Conservation (phyloP, 2,329 filamentous ascomycete species). For the Akanthomyces muscarius region DNA sequence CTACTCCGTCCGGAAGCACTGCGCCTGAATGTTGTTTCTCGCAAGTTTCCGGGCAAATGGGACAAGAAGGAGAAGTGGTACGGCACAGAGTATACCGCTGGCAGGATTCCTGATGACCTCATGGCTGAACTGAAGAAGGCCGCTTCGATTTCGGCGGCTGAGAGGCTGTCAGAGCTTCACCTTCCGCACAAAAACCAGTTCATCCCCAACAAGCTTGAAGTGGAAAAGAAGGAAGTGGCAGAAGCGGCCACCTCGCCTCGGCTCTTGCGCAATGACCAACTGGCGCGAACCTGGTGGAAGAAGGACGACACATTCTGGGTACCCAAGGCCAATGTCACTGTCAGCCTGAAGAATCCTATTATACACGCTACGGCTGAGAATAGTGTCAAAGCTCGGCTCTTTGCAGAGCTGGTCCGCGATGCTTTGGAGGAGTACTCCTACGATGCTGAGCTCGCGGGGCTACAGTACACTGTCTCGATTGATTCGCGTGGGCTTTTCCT, state of each 20-base stretch:
- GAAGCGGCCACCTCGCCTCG: conserved; percentile 70
- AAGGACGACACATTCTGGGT: conserved; percentile 99
- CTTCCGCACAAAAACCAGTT: conserved; percentile 94
- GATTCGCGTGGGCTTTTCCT: conserved; percentile 72
- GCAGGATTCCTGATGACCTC: conserved; percentile 74
- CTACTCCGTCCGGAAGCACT: conserved; percentile 86
- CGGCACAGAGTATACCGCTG: conserved; percentile 84
- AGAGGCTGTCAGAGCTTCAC: conserved; percentile 68
- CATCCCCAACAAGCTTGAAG: conserved; percentile 86
- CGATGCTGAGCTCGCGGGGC: conserved; percentile 86
- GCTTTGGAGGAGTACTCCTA: conserved; percentile 91
- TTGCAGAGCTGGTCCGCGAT: conserved; percentile 81
- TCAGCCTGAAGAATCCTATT: conserved; percentile 75
- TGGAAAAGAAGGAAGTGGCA: conserved; percentile 88
- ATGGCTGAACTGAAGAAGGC: conserved; percentile 66
- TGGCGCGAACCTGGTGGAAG: conserved; percentile 89
- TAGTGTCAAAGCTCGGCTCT: conserved; percentile 72
- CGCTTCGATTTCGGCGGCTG: conserved; percentile 50
- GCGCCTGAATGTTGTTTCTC: conserved; percentile 75
- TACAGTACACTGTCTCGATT: conserved; percentile 75
- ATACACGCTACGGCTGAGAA: conserved; percentile 76
- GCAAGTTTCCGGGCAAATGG: conserved; percentile 80
- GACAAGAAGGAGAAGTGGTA: conserved; percentile 95
- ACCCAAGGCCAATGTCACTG: conserved; percentile 82
- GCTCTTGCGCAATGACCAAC: conserved; percentile 78